These are phyloP conservation scores for Aspergillus nidulans DNA, from an alignment of 495 filamentous ascomycete species.

Conservation along the genomic window DNA sequence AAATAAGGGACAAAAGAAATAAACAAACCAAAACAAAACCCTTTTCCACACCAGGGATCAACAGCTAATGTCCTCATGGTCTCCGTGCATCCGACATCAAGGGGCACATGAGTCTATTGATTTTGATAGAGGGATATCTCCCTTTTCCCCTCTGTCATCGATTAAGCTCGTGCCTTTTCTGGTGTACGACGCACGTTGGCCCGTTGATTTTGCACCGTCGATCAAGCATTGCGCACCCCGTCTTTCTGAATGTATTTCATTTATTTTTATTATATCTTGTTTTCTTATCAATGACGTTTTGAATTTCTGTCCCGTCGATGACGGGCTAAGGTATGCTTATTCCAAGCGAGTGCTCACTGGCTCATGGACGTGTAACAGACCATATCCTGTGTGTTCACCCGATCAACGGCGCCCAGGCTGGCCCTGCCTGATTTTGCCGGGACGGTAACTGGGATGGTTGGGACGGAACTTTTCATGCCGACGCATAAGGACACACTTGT, in stretches of 20 bases:
- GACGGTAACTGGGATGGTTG: neutral
- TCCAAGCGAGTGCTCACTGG: neutral
- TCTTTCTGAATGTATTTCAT: neutral
- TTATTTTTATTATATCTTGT: slow-evolving; percentile 3
- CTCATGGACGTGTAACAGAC: neutral
- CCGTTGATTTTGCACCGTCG: neutral
- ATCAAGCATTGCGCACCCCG: neutral
- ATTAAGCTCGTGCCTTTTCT: neutral
- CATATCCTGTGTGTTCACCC: neutral
- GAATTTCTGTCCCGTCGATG: neutral
- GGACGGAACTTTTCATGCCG: neutral
- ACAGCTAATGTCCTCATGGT: neutral
- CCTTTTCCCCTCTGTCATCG: neutral
- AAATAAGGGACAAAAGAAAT: neutral
- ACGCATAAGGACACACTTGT: neutral
- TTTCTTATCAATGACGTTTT: neutral
- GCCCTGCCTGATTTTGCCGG: neutral
- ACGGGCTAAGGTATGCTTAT: neutral
- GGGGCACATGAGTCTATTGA: neutral
- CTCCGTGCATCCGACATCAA: neutral
- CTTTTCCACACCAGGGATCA: neutral
- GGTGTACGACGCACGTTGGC: neutral
- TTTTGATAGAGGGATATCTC: neutral
- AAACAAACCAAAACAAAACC: neutral
- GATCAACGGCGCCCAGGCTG: neutral